Conservation (phyloP, 208 protist species). For the Leptomonas pyrrhocoris region DNA sequence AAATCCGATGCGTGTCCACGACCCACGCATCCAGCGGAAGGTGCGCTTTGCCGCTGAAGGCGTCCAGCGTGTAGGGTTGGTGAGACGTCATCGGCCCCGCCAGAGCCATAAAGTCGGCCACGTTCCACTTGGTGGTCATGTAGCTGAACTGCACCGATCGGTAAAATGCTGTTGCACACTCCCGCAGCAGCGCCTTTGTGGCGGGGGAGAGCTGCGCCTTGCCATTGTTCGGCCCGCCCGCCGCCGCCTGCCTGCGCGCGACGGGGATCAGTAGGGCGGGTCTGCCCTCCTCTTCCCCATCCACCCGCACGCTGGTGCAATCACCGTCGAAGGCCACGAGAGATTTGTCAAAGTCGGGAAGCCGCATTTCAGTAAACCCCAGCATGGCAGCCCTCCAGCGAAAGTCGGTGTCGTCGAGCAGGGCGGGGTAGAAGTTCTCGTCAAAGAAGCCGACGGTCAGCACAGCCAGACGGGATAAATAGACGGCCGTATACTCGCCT, state of each 20-base stretch:
- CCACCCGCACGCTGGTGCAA: constrained; percentile 14
- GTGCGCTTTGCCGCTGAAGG: constrained; percentile 19
- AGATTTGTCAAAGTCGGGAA: constrained; percentile 8
- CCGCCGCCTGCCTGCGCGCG: background rate
- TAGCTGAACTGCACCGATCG: constrained; percentile 23
- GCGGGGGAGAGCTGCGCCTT: constrained; percentile 12
- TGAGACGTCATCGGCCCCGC: background rate
- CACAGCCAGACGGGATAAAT: constrained; percentile 47
- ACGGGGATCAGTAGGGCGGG: background rate
- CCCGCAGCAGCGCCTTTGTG: constrained; percentile 15
- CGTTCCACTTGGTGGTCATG: constrained; percentile 30
- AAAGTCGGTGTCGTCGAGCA: constrained; percentile 56
- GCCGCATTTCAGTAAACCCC: constrained; percentile 28
- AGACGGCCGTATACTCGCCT: constrained; percentile 25
- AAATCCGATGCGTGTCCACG: constrained; percentile 21
- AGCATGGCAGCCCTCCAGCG: constrained; percentile 35
- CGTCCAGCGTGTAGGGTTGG: constrained; percentile 19
- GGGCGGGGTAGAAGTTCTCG: constrained; percentile 57
- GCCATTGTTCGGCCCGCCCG: background rate
- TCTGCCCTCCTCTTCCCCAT: background rate
- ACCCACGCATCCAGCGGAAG: constrained; percentile 39
- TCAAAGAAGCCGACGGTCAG: constrained; percentile 55
- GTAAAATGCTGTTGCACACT: constrained; percentile 23
- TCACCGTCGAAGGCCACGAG: constrained; percentile 32
- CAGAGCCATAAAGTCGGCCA: constrained; percentile 13